Evolutionary conservation across 2,329 filamentous ascomycete species (phyloP), one percentile per base, ranked within the genome.

Genomic region (Penicillium olsonii): DNA sequence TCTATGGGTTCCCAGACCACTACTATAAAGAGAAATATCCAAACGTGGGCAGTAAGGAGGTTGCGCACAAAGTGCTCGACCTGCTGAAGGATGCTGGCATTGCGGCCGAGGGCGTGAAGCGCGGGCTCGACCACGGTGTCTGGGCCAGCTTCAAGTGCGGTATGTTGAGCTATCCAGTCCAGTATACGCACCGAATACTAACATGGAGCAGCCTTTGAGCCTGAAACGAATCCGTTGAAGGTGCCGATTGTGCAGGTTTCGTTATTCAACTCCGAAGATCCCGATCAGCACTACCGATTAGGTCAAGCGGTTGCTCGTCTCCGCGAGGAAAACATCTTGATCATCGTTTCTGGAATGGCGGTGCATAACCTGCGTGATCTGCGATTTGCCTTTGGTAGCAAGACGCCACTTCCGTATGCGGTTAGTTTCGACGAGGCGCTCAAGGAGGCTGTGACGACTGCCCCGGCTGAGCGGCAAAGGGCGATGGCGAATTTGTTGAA

Each of bases 71-170:
- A 43, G 77, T 90, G 45, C 76, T 87, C 29, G 65, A 70, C 14
- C 67, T 80, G 42, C 73, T 90, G 5, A 69, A 73, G 3, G 65
- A 77, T 4, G 79, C 82, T 1, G 83, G 81, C 1, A 85, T 88
- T 56, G 73, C 80, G 45, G 79, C 82, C 1, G 72, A 82, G 52
- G 79, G 79, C 2, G 79, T 84, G 0, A 78, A 81, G 38, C 75
- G 87, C 34, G 87, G 87, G 0, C 74, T 90, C 1, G 87, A 91
- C 61, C 88, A 91, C 63, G 88, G 88, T 17, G 86, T 90, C 19
- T 91, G 86, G 78, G 84, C 82, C 0, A 81, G 82, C 10, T 90
- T 90, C 66, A 79, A 78, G 54, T 74, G 70, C 54, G 73, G 74
- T 78, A 67, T 27, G 73, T 69, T 7, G 14, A 24, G 18, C 6